Conservation (phyloP, 257 asterid species). For the Solanum lignicaule region DNA sequence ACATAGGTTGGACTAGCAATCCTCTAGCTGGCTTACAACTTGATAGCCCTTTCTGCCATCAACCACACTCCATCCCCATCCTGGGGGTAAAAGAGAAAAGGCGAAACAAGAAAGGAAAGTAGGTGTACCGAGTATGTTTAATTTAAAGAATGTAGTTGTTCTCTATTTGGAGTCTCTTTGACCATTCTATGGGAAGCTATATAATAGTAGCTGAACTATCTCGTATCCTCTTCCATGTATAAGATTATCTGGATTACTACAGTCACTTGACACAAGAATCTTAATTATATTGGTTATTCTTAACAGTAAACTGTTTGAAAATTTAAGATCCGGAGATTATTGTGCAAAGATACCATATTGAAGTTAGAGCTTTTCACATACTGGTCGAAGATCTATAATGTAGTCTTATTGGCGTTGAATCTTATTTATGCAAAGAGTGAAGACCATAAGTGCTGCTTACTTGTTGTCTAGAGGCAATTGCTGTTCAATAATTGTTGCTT, state of each 20-base stretch:
- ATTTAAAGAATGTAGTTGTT: background rate
- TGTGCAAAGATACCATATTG: background rate
- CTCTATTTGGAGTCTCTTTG: background rate
- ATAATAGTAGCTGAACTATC: background rate
- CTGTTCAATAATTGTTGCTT: constrained; percentile 2
- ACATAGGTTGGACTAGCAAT: background rate
- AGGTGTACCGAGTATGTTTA: background rate
- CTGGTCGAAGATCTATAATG: background rate
- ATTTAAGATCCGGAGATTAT: background rate
- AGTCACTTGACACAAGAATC: background rate
- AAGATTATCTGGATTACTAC: background rate
- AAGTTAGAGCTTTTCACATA: background rate
- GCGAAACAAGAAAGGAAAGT: background rate
- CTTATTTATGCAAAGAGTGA: background rate
- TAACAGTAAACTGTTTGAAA: background rate
- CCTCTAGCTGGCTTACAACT: background rate
- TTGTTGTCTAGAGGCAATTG: background rate
- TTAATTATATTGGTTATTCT: background rate
- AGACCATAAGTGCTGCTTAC: background rate
- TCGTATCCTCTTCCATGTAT: background rate
- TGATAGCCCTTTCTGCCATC: background rate
- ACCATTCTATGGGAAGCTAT: background rate
- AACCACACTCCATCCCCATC: background rate
- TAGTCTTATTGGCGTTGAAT: background rate
- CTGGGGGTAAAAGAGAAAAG: background rate